These are phyloP conservation scores for Penicillium sp. DNA, from an alignment of 2,329 filamentous ascomycete genomes.

Conservation along the genomic window DNA sequence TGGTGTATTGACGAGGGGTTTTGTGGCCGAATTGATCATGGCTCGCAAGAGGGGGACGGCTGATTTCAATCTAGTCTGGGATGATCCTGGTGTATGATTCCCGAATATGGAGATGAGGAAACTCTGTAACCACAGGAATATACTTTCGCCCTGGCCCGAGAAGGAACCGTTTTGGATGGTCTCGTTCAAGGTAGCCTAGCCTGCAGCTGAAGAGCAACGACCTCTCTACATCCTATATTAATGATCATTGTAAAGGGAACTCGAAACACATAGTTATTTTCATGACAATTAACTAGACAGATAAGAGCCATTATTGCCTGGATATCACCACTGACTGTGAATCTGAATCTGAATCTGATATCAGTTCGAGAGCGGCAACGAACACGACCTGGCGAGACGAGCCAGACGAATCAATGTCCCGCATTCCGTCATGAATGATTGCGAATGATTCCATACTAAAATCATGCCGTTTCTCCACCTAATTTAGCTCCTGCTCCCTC, in stretches of 20 bases:
- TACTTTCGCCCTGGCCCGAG: neutral
- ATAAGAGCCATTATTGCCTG: neutral
- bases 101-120: neutral
- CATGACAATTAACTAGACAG: neutral
- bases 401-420: neutral
- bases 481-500: neutral
- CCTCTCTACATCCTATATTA: neutral
- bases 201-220: neutral
- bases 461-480: neutral
- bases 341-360: neutral
- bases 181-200: neutral
- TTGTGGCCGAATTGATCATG: neutral
- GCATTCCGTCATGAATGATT: conserved; percentile 1
- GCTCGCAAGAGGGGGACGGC: neutral
- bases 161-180: neutral
- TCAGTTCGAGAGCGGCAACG: neutral
- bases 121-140: neutral
- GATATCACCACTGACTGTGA: neutral
- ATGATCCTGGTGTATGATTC: neutral
- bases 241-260: neutral
- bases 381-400: neutral
- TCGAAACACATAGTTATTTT: neutral
- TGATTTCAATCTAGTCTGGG: neutral
- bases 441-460: neutral
- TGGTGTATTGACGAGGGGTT: neutral